phyloP scores from a whole-genome alignment of 108 stramenopile genomes.

The Pseudonitzschia multistriata region DNA sequence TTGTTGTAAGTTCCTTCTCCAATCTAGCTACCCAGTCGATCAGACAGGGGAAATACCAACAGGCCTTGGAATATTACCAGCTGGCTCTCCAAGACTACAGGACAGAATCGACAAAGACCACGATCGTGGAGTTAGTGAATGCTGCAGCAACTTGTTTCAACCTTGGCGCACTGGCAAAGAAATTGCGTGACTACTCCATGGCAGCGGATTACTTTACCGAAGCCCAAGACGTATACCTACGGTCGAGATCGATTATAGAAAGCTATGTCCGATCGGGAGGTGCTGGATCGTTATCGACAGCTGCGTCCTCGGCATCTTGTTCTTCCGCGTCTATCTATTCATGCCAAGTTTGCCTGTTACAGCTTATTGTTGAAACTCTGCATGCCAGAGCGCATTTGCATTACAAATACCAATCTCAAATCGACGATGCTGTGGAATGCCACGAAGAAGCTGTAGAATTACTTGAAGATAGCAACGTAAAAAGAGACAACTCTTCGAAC shows the following conservation, averaged over 20 bases:
- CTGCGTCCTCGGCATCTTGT: not conserved
- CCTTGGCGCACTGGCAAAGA: conserved; percentile 39
- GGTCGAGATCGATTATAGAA: not conserved
- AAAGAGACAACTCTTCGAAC: not conserved
- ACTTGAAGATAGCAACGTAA: conserved; percentile 11
- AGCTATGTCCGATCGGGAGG: not conserved
- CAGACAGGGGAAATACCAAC: conserved; percentile 24
- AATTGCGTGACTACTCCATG: conserved; percentile 21
- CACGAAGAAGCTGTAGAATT: conserved; percentile 37
- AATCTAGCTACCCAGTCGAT: conserved; percentile 29
- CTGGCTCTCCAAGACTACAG: conserved; percentile 29
- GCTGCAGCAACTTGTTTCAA: conserved; percentile 43
- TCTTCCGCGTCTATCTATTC: conserved; percentile 11
- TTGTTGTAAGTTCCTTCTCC: conserved; percentile 23
- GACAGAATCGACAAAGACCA: conserved; percentile 8
- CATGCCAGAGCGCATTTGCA: conserved; percentile 41
- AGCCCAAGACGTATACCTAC: conserved; percentile 29
- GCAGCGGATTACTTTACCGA: conserved; percentile 34
- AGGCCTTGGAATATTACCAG: conserved; percentile 30
- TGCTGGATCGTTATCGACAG: not conserved
- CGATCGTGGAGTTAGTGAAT: conserved; percentile 36
- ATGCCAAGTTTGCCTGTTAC: conserved; percentile 26
- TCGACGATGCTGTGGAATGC: conserved; percentile 38
- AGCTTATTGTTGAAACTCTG: conserved; percentile 41
- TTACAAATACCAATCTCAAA: conserved; percentile 30